These are phyloP conservation scores for Peronospora destructor DNA, from an alignment of 352 stramenopile genomes.

Conservation along the genomic window DNA sequence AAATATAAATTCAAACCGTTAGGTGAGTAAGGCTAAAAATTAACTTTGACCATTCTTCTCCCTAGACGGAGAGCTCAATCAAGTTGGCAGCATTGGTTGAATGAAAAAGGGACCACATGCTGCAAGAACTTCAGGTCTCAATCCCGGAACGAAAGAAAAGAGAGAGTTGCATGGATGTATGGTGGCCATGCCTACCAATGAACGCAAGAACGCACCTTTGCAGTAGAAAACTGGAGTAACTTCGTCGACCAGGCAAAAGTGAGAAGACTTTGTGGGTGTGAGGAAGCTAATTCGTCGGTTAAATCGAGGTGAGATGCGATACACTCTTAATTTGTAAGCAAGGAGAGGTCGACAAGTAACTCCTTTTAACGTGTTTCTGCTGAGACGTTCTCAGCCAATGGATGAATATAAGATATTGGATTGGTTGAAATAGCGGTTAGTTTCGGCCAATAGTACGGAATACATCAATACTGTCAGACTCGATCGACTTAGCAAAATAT, in stretches of 20 bases:
- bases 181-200: not conserved
- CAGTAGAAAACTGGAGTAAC: constrained; percentile 36
- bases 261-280: constrained; percentile 10
- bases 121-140: not conserved
- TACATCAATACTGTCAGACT: constrained; percentile 5
- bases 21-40: not conserved
- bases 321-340: constrained; percentile 18
- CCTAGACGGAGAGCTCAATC: no score
- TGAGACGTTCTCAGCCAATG: constrained; percentile 26
- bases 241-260: constrained; percentile 74
- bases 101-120: not conserved
- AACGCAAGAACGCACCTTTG: constrained; percentile 24
- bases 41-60: not conserved
- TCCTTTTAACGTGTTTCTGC: constrained; percentile 11
- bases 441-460: constrained; percentile 13
- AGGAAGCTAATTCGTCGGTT: constrained; percentile 11
- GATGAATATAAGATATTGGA: constrained; percentile 10
- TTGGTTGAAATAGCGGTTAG: constrained; percentile 2
- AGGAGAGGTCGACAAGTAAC: not conserved
- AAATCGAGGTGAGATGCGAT: constrained; percentile 8
- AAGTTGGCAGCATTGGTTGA: not conserved
- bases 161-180: not conserved
- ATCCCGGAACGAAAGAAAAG: constrained; percentile 5
- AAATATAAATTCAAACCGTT: not conserved
- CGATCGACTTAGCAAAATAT: constrained; percentile 6